phyloP scores from a whole-genome alignment of 129 eudicot species.

The Oenanthe sinensis region DNA sequence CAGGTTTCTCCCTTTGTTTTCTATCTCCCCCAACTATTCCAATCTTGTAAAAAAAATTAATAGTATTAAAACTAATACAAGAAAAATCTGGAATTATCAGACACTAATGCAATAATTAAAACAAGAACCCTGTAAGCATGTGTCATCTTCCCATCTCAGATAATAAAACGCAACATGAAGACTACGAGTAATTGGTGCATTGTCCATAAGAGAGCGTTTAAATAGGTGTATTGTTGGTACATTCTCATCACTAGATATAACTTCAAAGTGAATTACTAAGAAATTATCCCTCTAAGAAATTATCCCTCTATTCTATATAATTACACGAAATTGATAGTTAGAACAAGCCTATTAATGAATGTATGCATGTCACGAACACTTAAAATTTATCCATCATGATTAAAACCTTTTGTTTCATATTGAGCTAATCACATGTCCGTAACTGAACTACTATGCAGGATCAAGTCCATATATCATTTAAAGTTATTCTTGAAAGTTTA shows the following conservation, averaged over 20 bases:
- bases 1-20: slow-evolving; percentile 17
- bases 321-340: too few relatives aligned
- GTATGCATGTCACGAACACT: neutral
- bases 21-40: slow-evolving; percentile 29
- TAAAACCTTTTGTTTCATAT: neutral
- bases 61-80: neutral
- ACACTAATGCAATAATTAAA: neutral
- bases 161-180: neutral
- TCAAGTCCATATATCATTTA: neutral
- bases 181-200: neutral
- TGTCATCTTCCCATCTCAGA: neutral
- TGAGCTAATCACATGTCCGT: neutral
- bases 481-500: too few relatives aligned
- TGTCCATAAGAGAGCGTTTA: neutral
- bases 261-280: neutral
- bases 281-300: neutral
- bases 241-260: neutral
- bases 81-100: neutral
- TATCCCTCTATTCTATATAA: too few relatives aligned
- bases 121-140: neutral
- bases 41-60: slow-evolving; percentile 21
- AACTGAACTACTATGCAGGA: neutral
- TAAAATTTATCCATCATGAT: neutral
- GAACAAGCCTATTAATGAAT: too few relatives aligned
- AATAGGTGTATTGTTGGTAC: neutral